Base-by-base conservation (phyloP, 371 early-diverging fungal species). In the Mortierella sp. region DNA sequence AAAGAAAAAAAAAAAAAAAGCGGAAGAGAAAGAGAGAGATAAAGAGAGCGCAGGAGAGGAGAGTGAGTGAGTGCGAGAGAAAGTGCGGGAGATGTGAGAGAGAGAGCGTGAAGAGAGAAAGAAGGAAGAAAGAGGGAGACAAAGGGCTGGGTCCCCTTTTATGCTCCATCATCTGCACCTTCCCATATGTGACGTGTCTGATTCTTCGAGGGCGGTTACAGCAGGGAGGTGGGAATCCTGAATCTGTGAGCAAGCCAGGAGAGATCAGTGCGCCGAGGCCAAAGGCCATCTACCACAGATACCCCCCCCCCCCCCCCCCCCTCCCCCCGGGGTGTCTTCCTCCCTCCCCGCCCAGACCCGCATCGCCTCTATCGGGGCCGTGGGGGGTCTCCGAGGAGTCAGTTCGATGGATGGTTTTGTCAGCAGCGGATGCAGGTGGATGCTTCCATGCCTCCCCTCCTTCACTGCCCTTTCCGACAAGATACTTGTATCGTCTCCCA, bases 351-450 rank as follows among this genome's bases (percentile, higher is more conserved):
- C 16, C 41, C 10, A 41, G 41, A 41, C 10, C 10, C 41, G 16
- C 16, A n/a, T n/a, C n/a, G n/a, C n/a, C n/a, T n/a, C n/a, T n/a
- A n/a, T n/a, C n/a, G n/a, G n/a, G n/a, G n/a, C 41, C 41, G 16
- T 41, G 10, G 10, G 41, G 41, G 10, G 41, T 16, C 46, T 6
- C 19, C 46, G 46, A 9, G 6, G 46, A 6, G 6, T n/a, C 46
- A 6, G 38, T 49, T 51, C 52, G 60, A 60, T 60, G 60, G 60
- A 60, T 60, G 51, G 60, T 28, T 60, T 51, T 60, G 51, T 60
- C 60, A 60, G 38, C 56, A 16, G 26, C 23, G n/a, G n/a, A n/a
- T n/a, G n/a, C n/a, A n/a, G n/a, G n/a, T 34, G 60, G 60, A 60
- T 60, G 60, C 42, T 28, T 60, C 41, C 52, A 43, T 42, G 31